These are phyloP conservation scores for Ganoderma resinaceum DNA, from an alignment of 1,284 basidiomycete genomes.

Conservation along the genomic window DNA sequence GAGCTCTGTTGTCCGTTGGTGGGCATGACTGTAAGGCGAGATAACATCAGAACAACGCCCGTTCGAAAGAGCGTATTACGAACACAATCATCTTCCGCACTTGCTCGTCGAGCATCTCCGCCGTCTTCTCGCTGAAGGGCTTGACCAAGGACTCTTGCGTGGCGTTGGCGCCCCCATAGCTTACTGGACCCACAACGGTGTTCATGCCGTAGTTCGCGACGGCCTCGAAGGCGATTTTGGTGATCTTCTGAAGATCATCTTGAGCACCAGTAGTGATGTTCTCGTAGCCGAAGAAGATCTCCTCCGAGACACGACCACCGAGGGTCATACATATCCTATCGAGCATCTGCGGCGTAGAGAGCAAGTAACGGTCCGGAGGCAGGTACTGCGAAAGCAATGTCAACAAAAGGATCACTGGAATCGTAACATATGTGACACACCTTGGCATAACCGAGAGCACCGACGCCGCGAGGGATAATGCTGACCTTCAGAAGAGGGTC, in stretches of 20 bases:
- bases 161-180: slow-evolving; percentile 88
- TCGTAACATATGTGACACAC: slow-evolving; percentile 47
- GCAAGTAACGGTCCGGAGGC: slow-evolving; percentile 95
- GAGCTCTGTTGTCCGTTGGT: slow-evolving; percentile 85
- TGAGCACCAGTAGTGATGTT: slow-evolving; percentile 98
- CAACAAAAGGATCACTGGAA: not conserved
- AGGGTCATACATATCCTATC: slow-evolving; percentile 99
- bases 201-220: slow-evolving; percentile 98
- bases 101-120: slow-evolving; percentile 90
- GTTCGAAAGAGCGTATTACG: slow-evolving; percentile 34
- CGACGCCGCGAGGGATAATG: slow-evolving; percentile 97
- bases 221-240: slow-evolving; percentile 96
- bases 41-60: slow-evolving; percentile 7
- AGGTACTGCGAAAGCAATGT: slow-evolving; percentile 68
- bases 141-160: slow-evolving; percentile 93
- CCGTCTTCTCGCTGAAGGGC: slow-evolving; percentile 97
- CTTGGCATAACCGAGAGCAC: slow-evolving; percentile 96
- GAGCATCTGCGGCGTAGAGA: slow-evolving; percentile 93
- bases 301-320: slow-evolving; percentile 97
- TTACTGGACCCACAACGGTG: slow-evolving; percentile 91
- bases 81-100: slow-evolving; percentile 96
- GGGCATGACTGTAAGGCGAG: slow-evolving; percentile 65
- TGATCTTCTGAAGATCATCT: slow-evolving; percentile 98
- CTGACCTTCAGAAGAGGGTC: slow-evolving; percentile 98
- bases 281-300: slow-evolving; percentile 95